Percentiles rank a stretch among this genome's conserved stretches.
Conservation (phyloP, 2,329 filamentous ascomycete genomes). For the Diaporthe longicolla region DNA sequence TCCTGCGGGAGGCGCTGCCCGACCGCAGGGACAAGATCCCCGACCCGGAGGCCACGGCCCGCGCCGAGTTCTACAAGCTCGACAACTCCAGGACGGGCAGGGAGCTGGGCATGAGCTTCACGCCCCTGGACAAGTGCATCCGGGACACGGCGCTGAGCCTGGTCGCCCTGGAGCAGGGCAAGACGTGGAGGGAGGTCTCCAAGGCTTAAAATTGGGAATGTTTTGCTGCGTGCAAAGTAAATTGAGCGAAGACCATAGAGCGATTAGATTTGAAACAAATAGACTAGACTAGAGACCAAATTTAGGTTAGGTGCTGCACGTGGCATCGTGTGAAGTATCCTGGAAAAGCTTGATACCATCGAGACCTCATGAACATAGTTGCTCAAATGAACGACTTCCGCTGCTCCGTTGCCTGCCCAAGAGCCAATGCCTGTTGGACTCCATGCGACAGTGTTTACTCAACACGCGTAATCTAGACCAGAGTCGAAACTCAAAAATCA, state of each 20-base stretch:
- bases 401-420: neutral
- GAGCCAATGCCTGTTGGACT: neutral
- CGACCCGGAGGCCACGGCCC: constrained; percentile 33
- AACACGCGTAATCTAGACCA: neutral
- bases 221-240: no score
- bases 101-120: constrained; percentile 36
- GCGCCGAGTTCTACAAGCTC: constrained; percentile 35
- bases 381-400: neutral
- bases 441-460: neutral
- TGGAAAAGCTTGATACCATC: neutral
- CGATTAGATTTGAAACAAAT: neutral
- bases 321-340: neutral
- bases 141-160: constrained; percentile 37
- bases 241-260: neutral
- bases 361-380: neutral
- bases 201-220: neutral
- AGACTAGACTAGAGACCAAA: no score
- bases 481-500: constrained; percentile 1
- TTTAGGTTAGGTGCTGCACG: neutral
- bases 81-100: constrained; percentile 34
- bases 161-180: constrained; percentile 39
- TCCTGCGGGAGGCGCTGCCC: constrained; percentile 35
- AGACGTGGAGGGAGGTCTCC: constrained; percentile 35
- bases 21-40: constrained; percentile 39
- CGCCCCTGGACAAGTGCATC: constrained; percentile 28